These are phyloP conservation scores for Pichia sp. DNA, from an alignment of 1,139 yeast species.

Conservation along the genomic window DNA sequence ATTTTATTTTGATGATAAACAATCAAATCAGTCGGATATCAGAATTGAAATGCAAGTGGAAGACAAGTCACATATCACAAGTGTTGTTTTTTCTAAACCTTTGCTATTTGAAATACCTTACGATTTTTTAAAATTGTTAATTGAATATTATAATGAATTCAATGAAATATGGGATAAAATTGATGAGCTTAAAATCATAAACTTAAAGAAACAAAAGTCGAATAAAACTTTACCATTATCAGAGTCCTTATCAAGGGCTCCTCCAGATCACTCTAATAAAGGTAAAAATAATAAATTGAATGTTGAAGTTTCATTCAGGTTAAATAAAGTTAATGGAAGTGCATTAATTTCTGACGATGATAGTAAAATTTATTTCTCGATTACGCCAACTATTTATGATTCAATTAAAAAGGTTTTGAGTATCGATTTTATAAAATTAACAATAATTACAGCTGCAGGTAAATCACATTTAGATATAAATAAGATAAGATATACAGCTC, in stretches of 20 bases:
- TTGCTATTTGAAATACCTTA: conserved; percentile 34
- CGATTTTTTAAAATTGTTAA: not conserved
- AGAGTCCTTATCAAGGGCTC: not conserved
- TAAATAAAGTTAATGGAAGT: not conserved
- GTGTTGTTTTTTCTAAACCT: conserved; percentile 39
- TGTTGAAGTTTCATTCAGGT: conserved; percentile 1
- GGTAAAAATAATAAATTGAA: not conserved
- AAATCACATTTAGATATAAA: not conserved
- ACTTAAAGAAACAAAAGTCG: conserved; percentile 1
- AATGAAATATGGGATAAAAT: conserved; percentile 5
- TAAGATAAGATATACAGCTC: not conserved
- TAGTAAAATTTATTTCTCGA: not conserved
- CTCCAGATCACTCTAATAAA: not conserved
- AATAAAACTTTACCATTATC: not conserved
- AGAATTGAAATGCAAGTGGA: conserved; percentile 42
- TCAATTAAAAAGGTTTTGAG: not conserved
- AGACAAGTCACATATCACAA: conserved; percentile 32
- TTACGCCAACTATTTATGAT: conserved; percentile 4
- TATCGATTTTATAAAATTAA: conserved; percentile 1
- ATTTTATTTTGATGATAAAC: conserved; percentile 25
- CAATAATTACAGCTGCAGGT: conserved; percentile 1
- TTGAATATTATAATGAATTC: not conserved
- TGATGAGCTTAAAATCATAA: not conserved
- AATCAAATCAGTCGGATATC: conserved; percentile 37
- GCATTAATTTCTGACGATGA: conserved; percentile 1